Evolutionary conservation across 2,329 filamentous ascomycete species (phyloP).

Genomic region (Parastagonospora avenae): DNA sequence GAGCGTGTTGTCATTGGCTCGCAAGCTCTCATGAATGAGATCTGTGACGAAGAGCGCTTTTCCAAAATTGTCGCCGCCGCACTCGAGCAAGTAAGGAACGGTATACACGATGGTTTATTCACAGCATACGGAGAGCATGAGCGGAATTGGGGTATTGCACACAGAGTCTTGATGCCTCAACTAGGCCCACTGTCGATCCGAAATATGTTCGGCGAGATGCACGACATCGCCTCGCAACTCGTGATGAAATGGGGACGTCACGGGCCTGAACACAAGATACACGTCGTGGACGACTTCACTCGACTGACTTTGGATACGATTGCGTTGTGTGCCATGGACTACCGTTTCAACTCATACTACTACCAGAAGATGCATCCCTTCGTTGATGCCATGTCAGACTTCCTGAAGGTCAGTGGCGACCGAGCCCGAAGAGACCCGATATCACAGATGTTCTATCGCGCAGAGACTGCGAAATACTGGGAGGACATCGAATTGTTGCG

Average conservation of each 20-base stretch:
- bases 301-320: conserved; percentile 46
- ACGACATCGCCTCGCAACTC: conserved; percentile 68
- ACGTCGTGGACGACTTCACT: conserved; percentile 47
- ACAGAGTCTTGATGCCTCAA: conserved; percentile 68
- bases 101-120: conserved; percentile 49
- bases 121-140: conserved; percentile 47
- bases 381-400: conserved; percentile 45
- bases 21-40: conserved; percentile 46
- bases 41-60: conserved; percentile 47
- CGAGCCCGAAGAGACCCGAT: conserved; percentile 37
- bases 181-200: conserved; percentile 72
- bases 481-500: conserved; percentile 61
- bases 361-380: conserved; percentile 45
- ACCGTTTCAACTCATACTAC: conserved; percentile 51
- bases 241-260: conserved; percentile 71
- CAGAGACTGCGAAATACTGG: conserved; percentile 56
- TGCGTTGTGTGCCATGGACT: conserved; percentile 48
- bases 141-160: conserved; percentile 60
- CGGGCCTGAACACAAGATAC: conserved; percentile 38
- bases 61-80: conserved; percentile 36
- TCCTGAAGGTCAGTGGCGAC: conserved; percentile 44
- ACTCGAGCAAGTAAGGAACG: conserved; percentile 42
- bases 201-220: conserved; percentile 65
- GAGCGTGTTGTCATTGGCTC: conserved; percentile 38
- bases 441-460: conserved; percentile 42